Evolutionary conservation across 129 eudicot genomes (phyloP).

Genomic region (Flaveria ramosissima): DNA sequence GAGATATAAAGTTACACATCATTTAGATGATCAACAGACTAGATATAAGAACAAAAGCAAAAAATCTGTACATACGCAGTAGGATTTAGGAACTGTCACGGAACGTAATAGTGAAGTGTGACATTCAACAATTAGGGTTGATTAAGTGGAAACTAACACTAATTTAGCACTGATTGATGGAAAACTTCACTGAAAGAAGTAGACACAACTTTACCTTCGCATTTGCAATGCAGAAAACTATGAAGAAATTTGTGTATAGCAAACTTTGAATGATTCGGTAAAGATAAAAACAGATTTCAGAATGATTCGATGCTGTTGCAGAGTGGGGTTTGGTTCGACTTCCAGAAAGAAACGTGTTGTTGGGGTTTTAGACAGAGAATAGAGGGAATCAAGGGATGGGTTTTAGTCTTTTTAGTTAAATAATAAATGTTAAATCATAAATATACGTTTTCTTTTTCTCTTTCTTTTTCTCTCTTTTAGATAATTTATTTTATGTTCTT

Average conservation of each 20-base stretch:
- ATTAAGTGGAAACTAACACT: neutral
- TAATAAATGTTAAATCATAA: no score
- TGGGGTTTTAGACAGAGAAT: conserved; percentile 28
- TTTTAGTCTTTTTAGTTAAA: neutral
- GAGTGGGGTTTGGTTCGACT: conserved; percentile 15
- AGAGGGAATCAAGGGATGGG: conserved; percentile 3
- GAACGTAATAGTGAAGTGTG: neutral
- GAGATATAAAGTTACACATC: neutral
- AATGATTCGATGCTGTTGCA: conserved; percentile 10
- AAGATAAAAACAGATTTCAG: neutral
- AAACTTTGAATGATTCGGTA: neutral
- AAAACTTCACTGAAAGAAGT: neutral
- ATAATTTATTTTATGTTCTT: no score
- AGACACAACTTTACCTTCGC: conserved; percentile 26
- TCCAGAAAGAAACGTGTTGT: conserved; percentile 23
- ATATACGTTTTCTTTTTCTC: no score
- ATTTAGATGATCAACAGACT: neutral
- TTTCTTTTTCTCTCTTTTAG: no score
- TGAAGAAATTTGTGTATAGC: conserved; percentile 1
- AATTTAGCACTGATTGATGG: neutral
- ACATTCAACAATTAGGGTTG: neutral
- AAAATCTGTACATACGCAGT: neutral
- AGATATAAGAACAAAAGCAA: neutral
- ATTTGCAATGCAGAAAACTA: conserved; percentile 19
- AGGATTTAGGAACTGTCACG: neutral